phyloP scores from a whole-genome alignment of 345 rosid species.

The Arabis hirsuta region DNA sequence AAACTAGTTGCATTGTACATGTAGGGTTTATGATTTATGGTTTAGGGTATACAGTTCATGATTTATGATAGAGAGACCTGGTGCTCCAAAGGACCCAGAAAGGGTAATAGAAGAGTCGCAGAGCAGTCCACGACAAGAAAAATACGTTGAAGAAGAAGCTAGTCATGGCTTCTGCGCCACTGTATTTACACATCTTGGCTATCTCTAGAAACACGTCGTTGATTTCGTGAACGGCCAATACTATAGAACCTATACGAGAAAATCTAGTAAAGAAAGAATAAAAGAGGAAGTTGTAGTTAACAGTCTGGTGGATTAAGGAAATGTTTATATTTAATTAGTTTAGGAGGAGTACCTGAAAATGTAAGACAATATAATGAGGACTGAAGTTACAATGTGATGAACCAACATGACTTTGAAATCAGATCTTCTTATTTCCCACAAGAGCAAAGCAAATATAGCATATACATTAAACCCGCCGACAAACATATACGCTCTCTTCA shows the following conservation, averaged over 20 bases:
- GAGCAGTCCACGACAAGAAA: conserved; percentile 53
- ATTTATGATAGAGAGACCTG: conserved; percentile 48
- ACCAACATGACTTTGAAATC: conserved; percentile 71
- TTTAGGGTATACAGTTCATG: neutral
- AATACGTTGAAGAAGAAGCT: conserved; percentile 29
- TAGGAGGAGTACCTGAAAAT: conserved; percentile 53
- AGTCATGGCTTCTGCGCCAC: no score
- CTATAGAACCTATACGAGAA: conserved; percentile 66
- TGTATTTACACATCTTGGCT: no score
- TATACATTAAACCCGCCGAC: conserved; percentile 68
- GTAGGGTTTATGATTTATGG: no score
- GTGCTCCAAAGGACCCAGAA: conserved; percentile 78
- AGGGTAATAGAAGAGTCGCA: conserved; percentile 61
- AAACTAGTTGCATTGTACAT: neutral
- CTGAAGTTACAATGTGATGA: conserved; percentile 63
- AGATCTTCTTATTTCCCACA: conserved; percentile 83
- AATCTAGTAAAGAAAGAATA: conserved; percentile 52
- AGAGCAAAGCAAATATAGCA: conserved; percentile 68
- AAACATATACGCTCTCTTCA: conserved; percentile 70
- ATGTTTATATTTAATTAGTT: neutral
- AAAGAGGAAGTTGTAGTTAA: conserved; percentile 5
- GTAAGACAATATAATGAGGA: conserved; percentile 66
- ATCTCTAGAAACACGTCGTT: conserved; percentile 39
- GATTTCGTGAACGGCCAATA: conserved; percentile 72
- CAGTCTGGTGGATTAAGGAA: neutral